phyloP scores from a whole-genome alignment of 208 protist genomes.

The Crithidia fasciculata region DNA sequence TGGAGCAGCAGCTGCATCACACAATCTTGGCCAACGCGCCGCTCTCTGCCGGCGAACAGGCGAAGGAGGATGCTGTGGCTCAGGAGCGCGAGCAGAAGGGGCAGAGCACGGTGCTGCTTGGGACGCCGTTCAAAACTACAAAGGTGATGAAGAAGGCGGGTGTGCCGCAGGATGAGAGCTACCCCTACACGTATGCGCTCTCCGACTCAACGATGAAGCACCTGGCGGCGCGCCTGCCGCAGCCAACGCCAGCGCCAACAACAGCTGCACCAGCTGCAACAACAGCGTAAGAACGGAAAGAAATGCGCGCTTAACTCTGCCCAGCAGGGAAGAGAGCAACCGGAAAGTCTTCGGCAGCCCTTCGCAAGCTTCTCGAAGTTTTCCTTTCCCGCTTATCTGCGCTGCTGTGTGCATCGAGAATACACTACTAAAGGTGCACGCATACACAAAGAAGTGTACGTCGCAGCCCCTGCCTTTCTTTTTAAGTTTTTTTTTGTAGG shows the following conservation, averaged over 20 bases:
- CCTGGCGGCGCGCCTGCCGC: constrained; percentile 9
- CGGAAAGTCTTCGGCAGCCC: neutral
- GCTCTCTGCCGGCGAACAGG: neutral
- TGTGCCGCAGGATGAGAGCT: neutral
- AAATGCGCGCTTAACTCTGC: neutral
- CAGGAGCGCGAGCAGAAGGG: neutral
- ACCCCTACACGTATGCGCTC: constrained; percentile 13
- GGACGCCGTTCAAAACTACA: constrained; percentile 16
- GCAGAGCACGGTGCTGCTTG: neutral
- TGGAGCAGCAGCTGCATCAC: constrained; percentile 12
- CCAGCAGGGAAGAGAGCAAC: too few relatives aligned
- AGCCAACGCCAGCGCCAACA: neutral
- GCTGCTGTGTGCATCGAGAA: too few relatives aligned
- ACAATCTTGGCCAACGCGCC: neutral
- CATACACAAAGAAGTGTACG: too few relatives aligned
- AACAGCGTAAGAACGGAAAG: constrained; percentile 1
- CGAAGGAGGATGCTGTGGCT: neutral
- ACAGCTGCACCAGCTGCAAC: neutral
- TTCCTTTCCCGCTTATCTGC: too few relatives aligned
- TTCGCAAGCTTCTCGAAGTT: too few relatives aligned
- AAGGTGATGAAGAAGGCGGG: constrained; percentile 22
- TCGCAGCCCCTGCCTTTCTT: too few relatives aligned
- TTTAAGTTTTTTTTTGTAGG: too few relatives aligned
- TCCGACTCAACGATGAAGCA: constrained; percentile 24
- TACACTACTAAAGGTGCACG: too few relatives aligned